Evolutionary conservation across 352 stramenopile species (phyloP).

Genomic region (Globisporangium abappressorium): DNA sequence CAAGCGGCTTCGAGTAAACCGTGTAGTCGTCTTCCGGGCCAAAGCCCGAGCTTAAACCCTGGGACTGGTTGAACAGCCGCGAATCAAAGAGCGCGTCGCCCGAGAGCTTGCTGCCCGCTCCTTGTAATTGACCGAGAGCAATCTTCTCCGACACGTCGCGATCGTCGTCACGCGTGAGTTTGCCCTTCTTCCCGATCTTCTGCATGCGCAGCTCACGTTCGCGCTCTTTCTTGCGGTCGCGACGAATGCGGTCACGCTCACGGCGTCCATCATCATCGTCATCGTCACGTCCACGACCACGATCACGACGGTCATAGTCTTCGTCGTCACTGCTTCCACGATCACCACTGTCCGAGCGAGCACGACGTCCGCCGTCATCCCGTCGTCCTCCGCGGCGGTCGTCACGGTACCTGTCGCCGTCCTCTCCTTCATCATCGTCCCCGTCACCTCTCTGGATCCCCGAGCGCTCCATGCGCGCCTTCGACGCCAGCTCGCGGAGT

Average conservation of each 20-base stretch:
- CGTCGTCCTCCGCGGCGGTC: slow-evolving; percentile 15
- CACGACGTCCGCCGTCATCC: slow-evolving; percentile 13
- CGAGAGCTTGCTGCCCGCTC: slow-evolving; percentile 69
- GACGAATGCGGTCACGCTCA: slow-evolving; percentile 81
- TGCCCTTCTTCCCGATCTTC: slow-evolving; percentile 89
- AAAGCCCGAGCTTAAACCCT: slow-evolving; percentile 95
- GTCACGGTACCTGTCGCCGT: slow-evolving; percentile 14
- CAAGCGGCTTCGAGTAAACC: slow-evolving; percentile 97
- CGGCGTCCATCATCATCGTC: slow-evolving; percentile 38
- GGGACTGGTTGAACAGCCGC: slow-evolving; percentile 97
- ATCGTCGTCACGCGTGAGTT: slow-evolving; percentile 93
- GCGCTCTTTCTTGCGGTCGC: slow-evolving; percentile 94
- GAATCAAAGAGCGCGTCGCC: slow-evolving; percentile 95
- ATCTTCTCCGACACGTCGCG: slow-evolving; percentile 99
- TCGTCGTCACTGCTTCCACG: slow-evolving; percentile 15
- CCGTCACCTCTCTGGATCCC: slow-evolving; percentile 44
- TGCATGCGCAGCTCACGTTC: slow-evolving; percentile 95
- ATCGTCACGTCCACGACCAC: slow-evolving; percentile 82
- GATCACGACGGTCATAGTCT: slow-evolving; percentile 18
- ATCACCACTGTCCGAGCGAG: slow-evolving; percentile 16
- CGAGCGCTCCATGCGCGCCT: slow-evolving; percentile 91
- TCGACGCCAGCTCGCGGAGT: slow-evolving; percentile 91
- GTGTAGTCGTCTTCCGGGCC: slow-evolving; percentile 98
- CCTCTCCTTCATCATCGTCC: slow-evolving; percentile 33
- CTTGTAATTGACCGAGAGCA: slow-evolving; percentile 95